phyloP scores from a whole-genome alignment of 2,329 filamentous ascomycete species.

The Orbilia ellipsospora region DNA sequence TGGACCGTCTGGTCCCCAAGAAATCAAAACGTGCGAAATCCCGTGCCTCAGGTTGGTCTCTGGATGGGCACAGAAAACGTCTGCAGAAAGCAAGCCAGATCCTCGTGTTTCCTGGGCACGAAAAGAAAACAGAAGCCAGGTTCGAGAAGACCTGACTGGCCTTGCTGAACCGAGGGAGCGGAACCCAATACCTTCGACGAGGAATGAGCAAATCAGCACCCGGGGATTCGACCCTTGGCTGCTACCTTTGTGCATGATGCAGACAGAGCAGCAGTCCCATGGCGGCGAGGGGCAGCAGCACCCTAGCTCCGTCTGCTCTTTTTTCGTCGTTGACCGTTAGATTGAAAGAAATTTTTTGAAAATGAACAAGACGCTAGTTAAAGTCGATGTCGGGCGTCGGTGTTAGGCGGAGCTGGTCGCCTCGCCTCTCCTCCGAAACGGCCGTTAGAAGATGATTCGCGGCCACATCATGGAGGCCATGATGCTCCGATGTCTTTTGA shows the following conservation, averaged over 20 bases:
- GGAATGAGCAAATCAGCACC: conserved; percentile 53
- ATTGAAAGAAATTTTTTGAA: conserved; percentile 14
- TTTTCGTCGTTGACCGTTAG: conserved; percentile 14
- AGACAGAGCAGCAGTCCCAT: not conserved
- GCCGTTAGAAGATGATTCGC: conserved; percentile 2
- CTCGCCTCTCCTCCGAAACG: conserved; percentile 25
- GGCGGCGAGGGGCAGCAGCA: conserved; percentile 14
- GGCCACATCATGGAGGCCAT: not conserved
- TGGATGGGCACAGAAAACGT: not conserved
- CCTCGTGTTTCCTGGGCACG: not conserved
- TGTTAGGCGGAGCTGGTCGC: conserved; percentile 24
- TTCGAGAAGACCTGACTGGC: conserved; percentile 2
- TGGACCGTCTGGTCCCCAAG: conserved; percentile 30
- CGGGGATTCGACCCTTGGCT: conserved; percentile 21
- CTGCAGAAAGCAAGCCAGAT: conserved; percentile 10
- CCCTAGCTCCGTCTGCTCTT: not conserved
- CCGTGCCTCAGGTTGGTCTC: conserved; percentile 51
- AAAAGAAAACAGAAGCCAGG: not conserved
- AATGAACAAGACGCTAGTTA: not conserved
- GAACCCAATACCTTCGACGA: conserved; percentile 41
- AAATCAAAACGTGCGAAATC: conserved; percentile 51
- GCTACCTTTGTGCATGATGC: conserved; percentile 28
- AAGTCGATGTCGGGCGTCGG: conserved; percentile 11
- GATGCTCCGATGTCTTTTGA: not conserved
- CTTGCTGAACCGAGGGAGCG: conserved; percentile 41